Conservation (phyloP, 2,329 filamentous ascomycete species). For the Aureobasidium subglaciale region DNA sequence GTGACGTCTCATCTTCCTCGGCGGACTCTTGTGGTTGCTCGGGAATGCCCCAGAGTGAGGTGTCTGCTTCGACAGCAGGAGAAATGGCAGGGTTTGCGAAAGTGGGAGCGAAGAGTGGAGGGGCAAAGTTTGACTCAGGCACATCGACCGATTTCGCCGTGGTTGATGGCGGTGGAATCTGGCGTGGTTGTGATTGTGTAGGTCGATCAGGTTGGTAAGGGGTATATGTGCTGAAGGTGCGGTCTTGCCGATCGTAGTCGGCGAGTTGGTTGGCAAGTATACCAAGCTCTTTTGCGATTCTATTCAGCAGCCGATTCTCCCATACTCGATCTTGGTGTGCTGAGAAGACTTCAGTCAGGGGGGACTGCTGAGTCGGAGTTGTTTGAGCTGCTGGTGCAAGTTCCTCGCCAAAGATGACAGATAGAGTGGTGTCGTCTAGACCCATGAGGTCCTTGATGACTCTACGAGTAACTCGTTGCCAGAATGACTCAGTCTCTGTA, state of each 20-base stretch:
- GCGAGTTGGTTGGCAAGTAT: slow-evolving; percentile 75
- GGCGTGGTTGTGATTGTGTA: slow-evolving; percentile 21
- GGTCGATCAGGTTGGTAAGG: slow-evolving; percentile 16
- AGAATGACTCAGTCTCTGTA: slow-evolving; percentile 58
- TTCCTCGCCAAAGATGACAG: slow-evolving; percentile 78
- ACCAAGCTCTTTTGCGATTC: slow-evolving; percentile 80
- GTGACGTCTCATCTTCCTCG: slow-evolving; percentile 21
- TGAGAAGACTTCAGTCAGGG: slow-evolving; percentile 21
- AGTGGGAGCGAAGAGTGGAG: slow-evolving; percentile 43
- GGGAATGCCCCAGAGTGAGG: slow-evolving; percentile 60
- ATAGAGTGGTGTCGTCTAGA: slow-evolving; percentile 77
- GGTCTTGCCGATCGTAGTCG: slow-evolving; percentile 62
- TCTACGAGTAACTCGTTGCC: slow-evolving; percentile 73
- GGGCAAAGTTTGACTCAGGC: slow-evolving; percentile 28
- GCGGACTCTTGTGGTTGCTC: slow-evolving; percentile 44
- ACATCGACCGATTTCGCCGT: slow-evolving; percentile 23
- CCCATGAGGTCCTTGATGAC: slow-evolving; percentile 87
- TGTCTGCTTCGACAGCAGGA: slow-evolving; percentile 36
- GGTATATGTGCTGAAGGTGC: slow-evolving; percentile 74
- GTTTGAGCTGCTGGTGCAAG: slow-evolving; percentile 43
- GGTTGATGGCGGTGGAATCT: slow-evolving; percentile 20
- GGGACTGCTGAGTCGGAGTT: slow-evolving; percentile 28
- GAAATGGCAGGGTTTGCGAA: slow-evolving; percentile 28
- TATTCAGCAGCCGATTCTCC: slow-evolving; percentile 73
- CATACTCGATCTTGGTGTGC: slow-evolving; percentile 43